These are phyloP conservation scores for Alternaria conjuncta DNA, from an alignment of 2,329 filamentous ascomycete species.

Conservation along the genomic window DNA sequence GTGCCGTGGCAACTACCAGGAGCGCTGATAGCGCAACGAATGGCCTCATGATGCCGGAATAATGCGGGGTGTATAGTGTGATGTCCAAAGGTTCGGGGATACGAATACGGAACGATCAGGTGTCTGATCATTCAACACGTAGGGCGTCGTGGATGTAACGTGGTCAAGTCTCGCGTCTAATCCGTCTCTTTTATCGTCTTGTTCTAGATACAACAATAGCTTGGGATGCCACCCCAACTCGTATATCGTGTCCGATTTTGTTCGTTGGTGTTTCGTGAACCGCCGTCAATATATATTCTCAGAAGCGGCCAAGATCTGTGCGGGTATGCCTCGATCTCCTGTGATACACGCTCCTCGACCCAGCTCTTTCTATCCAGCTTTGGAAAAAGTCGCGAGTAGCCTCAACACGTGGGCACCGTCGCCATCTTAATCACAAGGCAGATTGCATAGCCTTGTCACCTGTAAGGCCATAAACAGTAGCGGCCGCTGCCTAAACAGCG, in stretches of 20 bases:
- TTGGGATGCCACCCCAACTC: neutral
- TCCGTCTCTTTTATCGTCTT: neutral
- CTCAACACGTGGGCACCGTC: neutral
- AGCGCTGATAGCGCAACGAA: constrained; percentile 3
- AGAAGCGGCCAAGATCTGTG: neutral
- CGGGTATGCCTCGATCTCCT: neutral
- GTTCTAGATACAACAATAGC: neutral
- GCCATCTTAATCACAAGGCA: constrained; percentile 1
- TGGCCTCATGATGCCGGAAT: constrained; percentile 3
- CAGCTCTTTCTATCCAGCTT: neutral
- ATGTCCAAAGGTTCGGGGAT: neutral
- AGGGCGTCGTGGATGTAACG: neutral
- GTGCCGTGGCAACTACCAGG: constrained; percentile 3
- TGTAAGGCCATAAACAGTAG: neutral
- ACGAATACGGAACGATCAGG: neutral
- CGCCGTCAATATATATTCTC: neutral
- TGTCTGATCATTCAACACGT: neutral
- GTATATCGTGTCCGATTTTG: neutral
- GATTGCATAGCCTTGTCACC: neutral
- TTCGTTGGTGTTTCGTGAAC: neutral
- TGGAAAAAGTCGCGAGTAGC: neutral
- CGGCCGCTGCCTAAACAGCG: neutral
- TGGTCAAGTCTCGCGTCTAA: neutral
- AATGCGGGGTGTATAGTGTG: neutral
- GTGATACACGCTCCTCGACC: neutral